These are phyloP conservation scores for Falciphora oryzae DNA, from an alignment of 2,329 filamentous ascomycete species.

Conservation along the genomic window DNA sequence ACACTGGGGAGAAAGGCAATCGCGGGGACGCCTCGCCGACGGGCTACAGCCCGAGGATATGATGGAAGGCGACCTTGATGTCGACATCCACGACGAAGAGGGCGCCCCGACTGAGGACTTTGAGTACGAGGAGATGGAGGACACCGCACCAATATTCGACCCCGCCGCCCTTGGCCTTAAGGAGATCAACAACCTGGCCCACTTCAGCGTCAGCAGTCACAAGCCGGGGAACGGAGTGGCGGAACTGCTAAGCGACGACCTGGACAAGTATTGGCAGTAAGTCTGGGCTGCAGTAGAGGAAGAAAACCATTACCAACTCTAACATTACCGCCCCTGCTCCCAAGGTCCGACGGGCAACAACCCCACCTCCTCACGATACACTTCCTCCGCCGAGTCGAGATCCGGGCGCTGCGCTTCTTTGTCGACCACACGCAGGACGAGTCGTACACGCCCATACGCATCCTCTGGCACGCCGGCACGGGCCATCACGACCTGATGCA, in stretches of 20 bases:
- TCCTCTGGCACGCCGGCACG: constrained; percentile 82
- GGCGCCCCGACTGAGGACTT: constrained; percentile 14
- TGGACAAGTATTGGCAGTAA: constrained; percentile 73
- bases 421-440: constrained; percentile 92
- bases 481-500: constrained; percentile 87
- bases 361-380: constrained; percentile 75
- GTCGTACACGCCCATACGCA: constrained; percentile 92
- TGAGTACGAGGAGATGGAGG: constrained; percentile 13
- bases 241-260: constrained; percentile 68
- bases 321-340: neutral
- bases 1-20: constrained; percentile 14
- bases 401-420: constrained; percentile 72
- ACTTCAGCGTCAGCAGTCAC: constrained; percentile 75
- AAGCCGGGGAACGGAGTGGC: constrained; percentile 77
- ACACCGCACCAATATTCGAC: constrained; percentile 33
- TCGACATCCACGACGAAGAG: constrained; percentile 17
- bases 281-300: constrained; percentile 21
- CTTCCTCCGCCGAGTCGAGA: constrained; percentile 76
- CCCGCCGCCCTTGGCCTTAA: constrained; percentile 57
- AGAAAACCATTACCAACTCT: neutral
- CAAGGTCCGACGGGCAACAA: constrained; percentile 74
- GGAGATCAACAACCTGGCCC: constrained; percentile 78
- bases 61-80: constrained; percentile 19
- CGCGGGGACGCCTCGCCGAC: constrained; percentile 12
- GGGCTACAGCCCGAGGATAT: constrained; percentile 17